phyloP scores from a whole-genome alignment of 1,139 yeast species.

The Suhomyces bokatorum region DNA sequence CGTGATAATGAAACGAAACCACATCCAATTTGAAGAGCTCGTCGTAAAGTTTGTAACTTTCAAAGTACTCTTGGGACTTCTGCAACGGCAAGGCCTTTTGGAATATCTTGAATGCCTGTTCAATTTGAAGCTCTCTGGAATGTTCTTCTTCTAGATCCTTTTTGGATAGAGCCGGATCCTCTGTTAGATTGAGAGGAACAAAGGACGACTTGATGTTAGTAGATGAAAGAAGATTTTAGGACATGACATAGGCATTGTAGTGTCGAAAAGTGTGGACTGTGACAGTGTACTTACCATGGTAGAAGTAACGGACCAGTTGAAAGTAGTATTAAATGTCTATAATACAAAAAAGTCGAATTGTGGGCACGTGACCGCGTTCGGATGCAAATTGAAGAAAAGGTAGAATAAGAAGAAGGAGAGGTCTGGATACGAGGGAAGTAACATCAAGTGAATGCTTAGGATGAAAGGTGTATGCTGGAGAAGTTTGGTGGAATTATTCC shows the following conservation, averaged over 20 bases:
- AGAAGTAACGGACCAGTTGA: not conserved
- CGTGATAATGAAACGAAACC: constrained; percentile 51
- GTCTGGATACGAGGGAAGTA: too few relatives aligned
- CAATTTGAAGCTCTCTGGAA: constrained; percentile 84
- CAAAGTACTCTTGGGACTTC: constrained; percentile 44
- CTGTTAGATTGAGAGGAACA: constrained; percentile 74
- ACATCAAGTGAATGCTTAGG: too few relatives aligned
- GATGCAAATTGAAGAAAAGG: too few relatives aligned
- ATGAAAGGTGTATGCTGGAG: too few relatives aligned
- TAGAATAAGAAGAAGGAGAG: too few relatives aligned
- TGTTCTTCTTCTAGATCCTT: constrained; percentile 77
- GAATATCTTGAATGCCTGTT: constrained; percentile 77
- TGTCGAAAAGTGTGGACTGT: not conserved
- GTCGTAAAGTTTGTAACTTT: constrained; percentile 59
- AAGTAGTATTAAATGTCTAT: too few relatives aligned
- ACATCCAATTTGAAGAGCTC: constrained; percentile 69
- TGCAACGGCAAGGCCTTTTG: constrained; percentile 70
- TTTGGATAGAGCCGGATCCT: constrained; percentile 56
- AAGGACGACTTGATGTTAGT: constrained; percentile 56
- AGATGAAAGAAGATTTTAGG: not conserved
- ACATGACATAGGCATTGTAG: not conserved
- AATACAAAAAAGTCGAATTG: too few relatives aligned
- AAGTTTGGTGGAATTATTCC: too few relatives aligned
- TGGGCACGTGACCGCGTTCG: too few relatives aligned
- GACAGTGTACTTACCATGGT: not conserved